Conservation (phyloP, 148 eudicot genomes). For the Diospyros kaki region DNA sequence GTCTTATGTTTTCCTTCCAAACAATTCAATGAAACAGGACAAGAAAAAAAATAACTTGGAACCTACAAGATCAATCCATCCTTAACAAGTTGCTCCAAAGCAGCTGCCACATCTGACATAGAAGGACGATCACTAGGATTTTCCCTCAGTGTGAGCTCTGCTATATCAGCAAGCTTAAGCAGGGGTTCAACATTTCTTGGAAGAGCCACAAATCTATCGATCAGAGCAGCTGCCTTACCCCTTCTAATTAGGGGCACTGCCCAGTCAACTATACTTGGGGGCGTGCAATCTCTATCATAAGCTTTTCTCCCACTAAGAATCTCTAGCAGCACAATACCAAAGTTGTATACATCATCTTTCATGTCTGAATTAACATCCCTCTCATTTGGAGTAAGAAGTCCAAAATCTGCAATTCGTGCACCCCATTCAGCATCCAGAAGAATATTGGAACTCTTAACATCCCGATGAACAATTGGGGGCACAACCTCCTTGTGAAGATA, state of each 20-base stretch:
- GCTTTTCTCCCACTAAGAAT: slow-evolving; percentile 88
- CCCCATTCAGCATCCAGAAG: slow-evolving; percentile 80
- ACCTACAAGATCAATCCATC: slow-evolving; percentile 68
- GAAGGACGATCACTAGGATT: slow-evolving; percentile 57
- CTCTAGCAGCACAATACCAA: slow-evolving; percentile 82
- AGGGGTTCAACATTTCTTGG: slow-evolving; percentile 90
- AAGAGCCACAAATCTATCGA: slow-evolving; percentile 76
- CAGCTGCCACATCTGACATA: slow-evolving; percentile 56
- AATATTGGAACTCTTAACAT: slow-evolving; percentile 77
- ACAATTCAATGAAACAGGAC: slow-evolving; percentile 11
- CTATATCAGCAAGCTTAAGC: slow-evolving; percentile 79
- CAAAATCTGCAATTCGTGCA: slow-evolving; percentile 83
- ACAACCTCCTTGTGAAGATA: slow-evolving; percentile 67
- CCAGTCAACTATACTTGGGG: slow-evolving; percentile 81
- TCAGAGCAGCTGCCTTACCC: slow-evolving; percentile 69
- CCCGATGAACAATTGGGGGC: slow-evolving; percentile 79
- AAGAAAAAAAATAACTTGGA: slow-evolving; percentile 7
- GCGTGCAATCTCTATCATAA: slow-evolving; percentile 64
- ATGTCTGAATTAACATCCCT: slow-evolving; percentile 46
- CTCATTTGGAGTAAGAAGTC: slow-evolving; percentile 48
- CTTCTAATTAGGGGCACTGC: slow-evolving; percentile 70
- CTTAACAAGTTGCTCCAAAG: slow-evolving; percentile 62
- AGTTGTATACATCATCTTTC: slow-evolving; percentile 64
- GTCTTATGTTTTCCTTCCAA: background rate
- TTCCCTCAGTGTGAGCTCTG: slow-evolving; percentile 68